A percentile compares a stretch with the other conserved stretches of the same genome.
phyloP scores from a whole-genome alignment of 2,329 filamentous ascomycete genomes.

The Colletotrichum phormii region DNA sequence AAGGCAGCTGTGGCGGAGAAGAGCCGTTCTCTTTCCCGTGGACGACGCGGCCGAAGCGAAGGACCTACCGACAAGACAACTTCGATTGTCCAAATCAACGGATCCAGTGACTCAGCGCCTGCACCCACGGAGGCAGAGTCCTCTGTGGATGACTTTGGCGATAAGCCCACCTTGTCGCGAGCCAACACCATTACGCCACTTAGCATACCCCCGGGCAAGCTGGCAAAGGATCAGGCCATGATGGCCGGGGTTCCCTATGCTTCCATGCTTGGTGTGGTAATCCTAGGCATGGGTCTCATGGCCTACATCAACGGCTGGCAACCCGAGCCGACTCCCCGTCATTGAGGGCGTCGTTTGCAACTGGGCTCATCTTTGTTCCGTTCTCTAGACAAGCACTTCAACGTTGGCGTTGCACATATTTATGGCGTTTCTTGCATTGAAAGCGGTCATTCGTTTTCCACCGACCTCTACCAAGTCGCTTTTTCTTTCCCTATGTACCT shows the following conservation, averaged over 20 bases:
- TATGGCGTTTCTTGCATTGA: slow-evolving; percentile 34
- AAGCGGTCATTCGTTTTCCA: slow-evolving; percentile 33
- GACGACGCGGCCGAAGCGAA: slow-evolving; percentile 38
- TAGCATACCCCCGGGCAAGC: slow-evolving; percentile 51
- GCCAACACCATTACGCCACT: slow-evolving; percentile 62
- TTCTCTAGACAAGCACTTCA: slow-evolving; percentile 29
- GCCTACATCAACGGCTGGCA: slow-evolving; percentile 89
- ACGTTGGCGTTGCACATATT: slow-evolving; percentile 32
- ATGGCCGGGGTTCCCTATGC: slow-evolving; percentile 78
- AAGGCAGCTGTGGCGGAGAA: slow-evolving; percentile 54
- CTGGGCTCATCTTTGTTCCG: background rate
- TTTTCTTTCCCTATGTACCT: slow-evolving; percentile 30
- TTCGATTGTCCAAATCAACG: slow-evolving; percentile 8
- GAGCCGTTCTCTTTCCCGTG: slow-evolving; percentile 50
- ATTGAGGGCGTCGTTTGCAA: slow-evolving; percentile 38
- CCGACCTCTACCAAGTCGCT: slow-evolving; percentile 12
- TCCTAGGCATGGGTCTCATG: slow-evolving; percentile 87
- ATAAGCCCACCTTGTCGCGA: slow-evolving; percentile 58
- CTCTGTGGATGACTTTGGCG: slow-evolving; percentile 49
- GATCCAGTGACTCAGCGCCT: slow-evolving; percentile 14
- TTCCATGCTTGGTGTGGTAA: slow-evolving; percentile 84
- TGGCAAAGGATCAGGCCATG: slow-evolving; percentile 57
- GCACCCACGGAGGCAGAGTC: slow-evolving; percentile 36
- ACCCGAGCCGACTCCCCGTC: slow-evolving; percentile 52
- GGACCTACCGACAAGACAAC: slow-evolving; percentile 11